Base-by-base conservation (phyloP, 768 basidiomycete species). In the Lyophyllum shimeji region DNA sequence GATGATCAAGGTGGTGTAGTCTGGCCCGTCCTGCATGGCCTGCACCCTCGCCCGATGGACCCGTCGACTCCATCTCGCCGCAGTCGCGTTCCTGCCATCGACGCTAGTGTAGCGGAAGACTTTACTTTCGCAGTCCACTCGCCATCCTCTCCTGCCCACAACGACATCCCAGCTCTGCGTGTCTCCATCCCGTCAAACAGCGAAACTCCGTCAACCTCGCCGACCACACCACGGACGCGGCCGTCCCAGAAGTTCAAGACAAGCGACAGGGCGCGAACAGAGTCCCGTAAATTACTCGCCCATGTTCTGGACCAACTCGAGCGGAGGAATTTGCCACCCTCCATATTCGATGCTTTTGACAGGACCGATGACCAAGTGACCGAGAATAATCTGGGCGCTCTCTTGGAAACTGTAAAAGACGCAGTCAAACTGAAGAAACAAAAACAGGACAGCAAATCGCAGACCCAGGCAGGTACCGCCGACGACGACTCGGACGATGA, bases 231-330 rank as follows among this genome's bases (percentile, higher is more conserved):
- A 25, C 46, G 49, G 31, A 58, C 66, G 21, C 54, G 60, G 42
- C 54, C 65, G 31, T 31, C 42, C 7, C 60, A 59, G 20, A 61
- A 56, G 43, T 44, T 60, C 53, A 63, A 65, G 56, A 44, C 69
- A 58, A 69, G 73, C 25, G 69, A 67, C 51, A 79, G 77, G 59
- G 78, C 79, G 25, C 74, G 74, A 31, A 79, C 81, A 51, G 90
- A 90, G 67, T 82, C 85, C 8, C 80, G 83, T 47, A 91, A 91
- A 65, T 74, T 90, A 21, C 74, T 92, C 3, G 77, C 81, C 0
- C 83, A 87, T 65, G 73, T 90, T 25, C 72, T 93, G 15, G 74
- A 75, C 18, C 83, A 86, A 61, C 76, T 93, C n/a, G 79, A 82
- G 46, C 72, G 70, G 48, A 77, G 90, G 53, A 72, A 70, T 3